phyloP scores from a whole-genome alignment of 371 early-diverging fungal genomes.

The Actinomucor elegans region DNA sequence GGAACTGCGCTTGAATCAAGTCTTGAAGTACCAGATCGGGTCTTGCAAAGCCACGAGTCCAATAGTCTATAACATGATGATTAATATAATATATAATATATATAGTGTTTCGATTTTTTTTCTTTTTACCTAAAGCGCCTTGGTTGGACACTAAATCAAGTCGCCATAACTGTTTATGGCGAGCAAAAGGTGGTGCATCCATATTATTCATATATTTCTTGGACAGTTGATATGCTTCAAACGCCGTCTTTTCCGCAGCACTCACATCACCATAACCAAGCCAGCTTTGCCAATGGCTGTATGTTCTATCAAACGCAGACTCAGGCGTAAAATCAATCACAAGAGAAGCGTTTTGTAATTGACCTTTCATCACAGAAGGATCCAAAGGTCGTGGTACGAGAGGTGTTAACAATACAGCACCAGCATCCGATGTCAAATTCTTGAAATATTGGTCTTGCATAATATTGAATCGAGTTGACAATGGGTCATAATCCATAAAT shows the following conservation, averaged over 20 bases:
- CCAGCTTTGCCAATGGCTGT: constrained; percentile 21
- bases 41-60: constrained; percentile 30
- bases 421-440: constrained; percentile 30
- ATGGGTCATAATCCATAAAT: constrained; percentile 26
- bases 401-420: constrained; percentile 16
- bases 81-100: background rate
- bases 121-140: constrained; percentile 23
- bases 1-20: constrained; percentile 34
- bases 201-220: constrained; percentile 22
- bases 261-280: constrained; percentile 17
- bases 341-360: constrained; percentile 27
- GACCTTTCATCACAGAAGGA: constrained; percentile 24
- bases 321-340: constrained; percentile 29
- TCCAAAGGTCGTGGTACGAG: constrained; percentile 18
- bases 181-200: constrained; percentile 32
- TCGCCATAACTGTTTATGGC: constrained; percentile 29
- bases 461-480: constrained; percentile 23
- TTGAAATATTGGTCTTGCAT: constrained; percentile 23
- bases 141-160: constrained; percentile 23
- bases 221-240: background rate
- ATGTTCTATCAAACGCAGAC: constrained; percentile 9
- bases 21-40: constrained; percentile 34
- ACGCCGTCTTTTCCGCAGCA: constrained; percentile 7
- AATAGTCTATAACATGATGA: constrained; percentile 19
- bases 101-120: background rate